Conservation (phyloP, 257 asterid species). For the Nicotiana undulata region DNA sequence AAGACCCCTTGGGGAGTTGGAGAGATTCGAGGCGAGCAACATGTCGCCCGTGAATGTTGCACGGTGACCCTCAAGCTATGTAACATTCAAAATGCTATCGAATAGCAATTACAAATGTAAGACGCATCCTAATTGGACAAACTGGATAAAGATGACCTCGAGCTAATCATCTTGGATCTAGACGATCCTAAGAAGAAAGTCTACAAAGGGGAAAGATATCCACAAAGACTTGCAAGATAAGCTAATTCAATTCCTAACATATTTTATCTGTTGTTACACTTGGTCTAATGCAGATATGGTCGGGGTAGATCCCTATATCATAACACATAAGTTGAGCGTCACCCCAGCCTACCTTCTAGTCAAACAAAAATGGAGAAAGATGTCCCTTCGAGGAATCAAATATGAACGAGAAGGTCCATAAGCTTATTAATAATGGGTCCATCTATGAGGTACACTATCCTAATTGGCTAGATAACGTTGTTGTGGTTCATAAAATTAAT, state of each 20-base stretch:
- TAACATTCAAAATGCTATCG: not conserved
- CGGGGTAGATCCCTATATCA: too few species aligned
- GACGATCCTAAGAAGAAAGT: not conserved
- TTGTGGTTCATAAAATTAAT: too few species aligned
- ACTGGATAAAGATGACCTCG: not conserved
- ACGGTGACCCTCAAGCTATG: not conserved
- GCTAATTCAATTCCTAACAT: too few species aligned
- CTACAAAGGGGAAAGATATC: not conserved
- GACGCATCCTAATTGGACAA: not conserved
- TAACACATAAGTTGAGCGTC: not conserved
- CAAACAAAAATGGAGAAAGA: not conserved
- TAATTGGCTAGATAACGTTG: not conserved
- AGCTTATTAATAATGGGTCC: not conserved
- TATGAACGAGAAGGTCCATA: not conserved
- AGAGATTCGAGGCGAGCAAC: too few species aligned
- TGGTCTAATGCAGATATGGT: not conserved
- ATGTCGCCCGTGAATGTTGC: too few species aligned
- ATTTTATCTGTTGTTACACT: too few species aligned
- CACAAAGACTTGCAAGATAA: not conserved
- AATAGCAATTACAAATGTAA: not conserved
- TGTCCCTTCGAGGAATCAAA: not conserved
- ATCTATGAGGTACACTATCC: not conserved
- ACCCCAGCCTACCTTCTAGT: not conserved
- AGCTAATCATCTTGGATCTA: not conserved
- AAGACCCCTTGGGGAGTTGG: too few species aligned